These are phyloP conservation scores for Lactifluus echinatus DNA, from an alignment of 768 basidiomycete species.

Conservation along the genomic window DNA sequence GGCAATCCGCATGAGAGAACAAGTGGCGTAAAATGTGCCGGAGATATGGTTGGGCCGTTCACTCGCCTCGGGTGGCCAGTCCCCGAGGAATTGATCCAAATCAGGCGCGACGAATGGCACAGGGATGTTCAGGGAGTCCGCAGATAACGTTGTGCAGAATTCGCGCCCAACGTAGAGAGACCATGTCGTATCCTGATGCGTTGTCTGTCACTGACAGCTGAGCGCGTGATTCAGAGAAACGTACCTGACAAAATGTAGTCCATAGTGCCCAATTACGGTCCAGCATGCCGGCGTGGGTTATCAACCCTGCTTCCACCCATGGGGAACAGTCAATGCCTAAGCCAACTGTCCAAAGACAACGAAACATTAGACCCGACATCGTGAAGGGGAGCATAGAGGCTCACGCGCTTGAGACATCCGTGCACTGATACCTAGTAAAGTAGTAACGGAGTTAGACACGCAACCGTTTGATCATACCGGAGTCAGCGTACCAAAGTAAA, in stretches of 20 bases:
- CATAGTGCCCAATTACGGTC: constrained; percentile 56
- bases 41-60: constrained; percentile 11
- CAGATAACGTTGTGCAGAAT: constrained; percentile 37
- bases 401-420: constrained; percentile 52
- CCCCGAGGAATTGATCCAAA: constrained; percentile 42
- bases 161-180: constrained; percentile 59
- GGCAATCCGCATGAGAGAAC: constrained; percentile 19
- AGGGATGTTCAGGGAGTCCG: constrained; percentile 32
- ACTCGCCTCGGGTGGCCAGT: constrained; percentile 32
- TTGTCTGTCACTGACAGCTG: background rate
- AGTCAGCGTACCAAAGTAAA: constrained; percentile 32
- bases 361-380: background rate
- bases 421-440: constrained; percentile 42
- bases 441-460: background rate
- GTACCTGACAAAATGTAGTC: constrained; percentile 47
- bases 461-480: background rate
- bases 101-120: constrained; percentile 41
- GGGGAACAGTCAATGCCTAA: constrained; percentile 48
- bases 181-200: constrained; percentile 58
- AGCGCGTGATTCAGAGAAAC: background rate
- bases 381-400: constrained; percentile 21
- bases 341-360: constrained; percentile 35
- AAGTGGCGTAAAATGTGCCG: constrained; percentile 17
- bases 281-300: constrained; percentile 42
- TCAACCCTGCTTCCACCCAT: constrained; percentile 45